Base-by-base conservation (phyloP, 805 yeast species). In the Candida saitoana region DNA sequence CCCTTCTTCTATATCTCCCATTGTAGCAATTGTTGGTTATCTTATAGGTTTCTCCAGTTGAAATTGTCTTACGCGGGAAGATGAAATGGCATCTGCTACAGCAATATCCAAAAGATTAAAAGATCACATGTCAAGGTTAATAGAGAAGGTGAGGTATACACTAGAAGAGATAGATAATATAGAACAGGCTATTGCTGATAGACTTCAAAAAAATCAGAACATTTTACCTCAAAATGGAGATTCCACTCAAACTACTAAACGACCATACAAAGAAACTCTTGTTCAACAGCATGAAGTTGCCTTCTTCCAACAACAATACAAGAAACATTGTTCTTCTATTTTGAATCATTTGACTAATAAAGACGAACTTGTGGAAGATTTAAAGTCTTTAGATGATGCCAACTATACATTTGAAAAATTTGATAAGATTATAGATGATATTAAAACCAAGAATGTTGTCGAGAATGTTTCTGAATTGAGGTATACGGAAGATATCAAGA, bases 81-180 rank as follows among this genome's bases (percentile, higher is more conserved):
- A 7, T 22, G 27, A 22, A 22, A n/a, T n/a, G n/a, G n/a, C n/a
- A n/a, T n/a, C n/a, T n/a, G n/a, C n/a, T n/a, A n/a, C n/a, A n/a
- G n/a, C n/a, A n/a, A n/a, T n/a, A n/a, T n/a, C n/a, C n/a, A n/a
- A n/a, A n/a, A n/a, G n/a, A n/a, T n/a, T n/a, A n/a, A n/a, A n/a
- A 22, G 11, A 11, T 22, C 11, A 22, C 11, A 60, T 59, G 64
- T 51, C 55, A 41, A 52, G 49, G 29, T 55, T 60, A 18, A 53
- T 68, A 38, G 74, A 69, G 46, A 39, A 56, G 5, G 68, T 66
- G 47, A 44, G 75, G 25, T 49, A 55, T 12, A 45, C 57, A 15
- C 50, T 78, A 5, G 88, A 82, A 52, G 93, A 85, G 55, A 59
- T 86, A 15, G 95, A 90, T 47, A 62, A 77, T 2, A 73, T 91